A percentile compares a stretch with the other conserved stretches of the same genome.
Evolutionary conservation across 2,329 filamentous ascomycete genomes (phyloP).

Genomic region (Neospermospora avenae): DNA sequence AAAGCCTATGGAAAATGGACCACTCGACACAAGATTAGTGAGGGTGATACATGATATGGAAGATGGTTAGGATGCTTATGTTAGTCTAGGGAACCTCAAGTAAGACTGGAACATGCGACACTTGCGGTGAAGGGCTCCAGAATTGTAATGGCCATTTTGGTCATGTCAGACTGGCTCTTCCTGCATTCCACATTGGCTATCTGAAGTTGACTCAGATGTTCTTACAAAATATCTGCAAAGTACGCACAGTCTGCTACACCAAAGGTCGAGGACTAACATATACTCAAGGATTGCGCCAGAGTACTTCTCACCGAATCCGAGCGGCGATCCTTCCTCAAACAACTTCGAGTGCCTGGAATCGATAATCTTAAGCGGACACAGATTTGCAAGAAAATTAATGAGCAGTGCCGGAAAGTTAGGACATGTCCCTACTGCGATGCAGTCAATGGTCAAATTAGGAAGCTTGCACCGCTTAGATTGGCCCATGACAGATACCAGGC

Average conservation of each 20-base stretch:
- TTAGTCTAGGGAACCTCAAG: conserved; percentile 68
- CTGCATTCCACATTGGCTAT: conserved; percentile 94
- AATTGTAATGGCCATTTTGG: conserved; percentile 95
- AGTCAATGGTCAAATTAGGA: conserved; percentile 88
- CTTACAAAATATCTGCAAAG: conserved; percentile 92
- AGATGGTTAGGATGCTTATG: conserved; percentile 16
- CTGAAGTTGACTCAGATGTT: conserved; percentile 90
- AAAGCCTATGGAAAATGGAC: conserved; percentile 74
- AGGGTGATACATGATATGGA: conserved; percentile 16
- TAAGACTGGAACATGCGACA: conserved; percentile 75
- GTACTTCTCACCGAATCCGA: conserved; percentile 81
- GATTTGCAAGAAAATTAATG: conserved; percentile 83
- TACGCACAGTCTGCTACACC: conserved; percentile 30
- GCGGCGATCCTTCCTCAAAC: conserved; percentile 71
- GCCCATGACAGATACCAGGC: conserved; percentile 88
- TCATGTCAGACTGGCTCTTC: conserved; percentile 83
- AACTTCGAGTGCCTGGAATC: conserved; percentile 74
- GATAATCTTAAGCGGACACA: conserved; percentile 83
- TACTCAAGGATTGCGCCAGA: conserved; percentile 66
- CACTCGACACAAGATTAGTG: conserved; percentile 78
- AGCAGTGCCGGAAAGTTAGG: conserved; percentile 84
- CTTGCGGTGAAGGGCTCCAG: conserved; percentile 77
- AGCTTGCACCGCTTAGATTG: conserved; percentile 88
- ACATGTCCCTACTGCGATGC: conserved; percentile 76
- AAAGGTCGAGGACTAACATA: conserved; percentile 16